phyloP scores from a whole-genome alignment of 139 green algal species.

The Parachlorella kessleri region DNA sequence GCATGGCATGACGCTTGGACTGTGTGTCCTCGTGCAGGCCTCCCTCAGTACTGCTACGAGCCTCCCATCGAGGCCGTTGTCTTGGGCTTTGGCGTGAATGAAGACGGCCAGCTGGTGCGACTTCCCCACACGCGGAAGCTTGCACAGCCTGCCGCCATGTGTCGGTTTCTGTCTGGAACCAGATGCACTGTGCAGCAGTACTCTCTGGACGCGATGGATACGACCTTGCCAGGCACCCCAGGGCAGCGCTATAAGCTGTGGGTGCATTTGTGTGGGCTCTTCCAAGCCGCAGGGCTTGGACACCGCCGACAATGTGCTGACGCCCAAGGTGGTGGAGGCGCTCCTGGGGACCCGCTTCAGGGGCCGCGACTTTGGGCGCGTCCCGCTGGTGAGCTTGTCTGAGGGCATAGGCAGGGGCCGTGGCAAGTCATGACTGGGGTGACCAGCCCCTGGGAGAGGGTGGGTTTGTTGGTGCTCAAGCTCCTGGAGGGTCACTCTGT shows the following conservation, averaged over 20 bases:
- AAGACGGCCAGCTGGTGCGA: slow-evolving; percentile 84
- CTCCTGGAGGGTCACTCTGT: too few relatives aligned
- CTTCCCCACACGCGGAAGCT: too few relatives aligned
- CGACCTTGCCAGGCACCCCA: too few relatives aligned
- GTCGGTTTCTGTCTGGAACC: too few relatives aligned
- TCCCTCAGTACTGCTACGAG: slow-evolving; percentile 40
- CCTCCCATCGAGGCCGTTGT: slow-evolving; percentile 86
- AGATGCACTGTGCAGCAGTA: too few relatives aligned
- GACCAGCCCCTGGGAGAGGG: neutral
- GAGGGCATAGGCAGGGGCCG: neutral
- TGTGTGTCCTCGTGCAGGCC: neutral
- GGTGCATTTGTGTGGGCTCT: too few relatives aligned
- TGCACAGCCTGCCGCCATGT: too few relatives aligned
- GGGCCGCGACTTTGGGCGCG: slow-evolving; percentile 43
- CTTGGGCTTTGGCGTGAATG: slow-evolving; percentile 84
- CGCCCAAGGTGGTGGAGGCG: slow-evolving; percentile 78
- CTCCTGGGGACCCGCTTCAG: slow-evolving; percentile 69
- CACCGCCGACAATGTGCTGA: slow-evolving; percentile 34
- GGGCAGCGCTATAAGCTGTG: too few relatives aligned
- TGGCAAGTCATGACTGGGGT: too few relatives aligned
- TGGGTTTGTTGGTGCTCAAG: slow-evolving; percentile 20
- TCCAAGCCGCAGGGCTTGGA: slow-evolving; percentile 51
- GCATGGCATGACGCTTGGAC: neutral
- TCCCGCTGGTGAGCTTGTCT: slow-evolving; percentile 38
- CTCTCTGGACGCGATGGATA: too few relatives aligned